Percentiles rank a stretch among this genome's conserved stretches.
phyloP scores from a whole-genome alignment of 768 basidiomycete genomes.

The Amanita pallidorosea region DNA sequence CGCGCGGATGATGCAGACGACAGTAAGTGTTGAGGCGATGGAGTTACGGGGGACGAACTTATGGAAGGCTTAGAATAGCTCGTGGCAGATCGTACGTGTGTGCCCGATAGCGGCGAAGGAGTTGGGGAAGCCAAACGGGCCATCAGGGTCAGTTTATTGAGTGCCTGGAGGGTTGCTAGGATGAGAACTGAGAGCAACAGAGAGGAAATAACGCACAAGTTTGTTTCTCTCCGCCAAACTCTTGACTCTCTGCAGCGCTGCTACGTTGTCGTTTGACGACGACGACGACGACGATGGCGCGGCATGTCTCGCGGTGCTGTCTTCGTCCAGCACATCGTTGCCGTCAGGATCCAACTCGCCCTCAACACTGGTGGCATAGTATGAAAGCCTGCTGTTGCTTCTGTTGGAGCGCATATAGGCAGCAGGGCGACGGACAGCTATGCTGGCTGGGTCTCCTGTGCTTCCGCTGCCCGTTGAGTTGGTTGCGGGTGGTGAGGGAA shows the following conservation, averaged over 20 bases:
- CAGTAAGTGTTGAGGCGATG: slow-evolving; percentile 21
- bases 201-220: slow-evolving; percentile 37
- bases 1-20: slow-evolving; percentile 14
- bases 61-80: slow-evolving; percentile 5
- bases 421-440: slow-evolving; percentile 17
- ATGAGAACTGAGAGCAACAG: slow-evolving; percentile 6
- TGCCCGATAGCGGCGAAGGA: slow-evolving; percentile 22
- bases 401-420: neutral
- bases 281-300: slow-evolving; percentile 2
- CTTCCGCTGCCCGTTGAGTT: slow-evolving; percentile 80
- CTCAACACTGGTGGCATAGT: slow-evolving; percentile 17
- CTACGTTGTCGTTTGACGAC: slow-evolving; percentile 38
- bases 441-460: slow-evolving; percentile 46
- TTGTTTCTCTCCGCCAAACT: slow-evolving; percentile 64
- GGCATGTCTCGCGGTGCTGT: slow-evolving; percentile 42
- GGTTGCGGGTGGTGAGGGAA: slow-evolving; percentile 78
- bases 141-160: slow-evolving; percentile 57
- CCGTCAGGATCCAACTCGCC: slow-evolving; percentile 26
- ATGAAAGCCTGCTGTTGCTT: slow-evolving; percentile 16
- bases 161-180: slow-evolving; percentile 29
- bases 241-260: slow-evolving; percentile 57
- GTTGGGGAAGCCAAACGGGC: slow-evolving; percentile 50
- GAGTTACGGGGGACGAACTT: slow-evolving; percentile 18
- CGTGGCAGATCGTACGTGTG: neutral
- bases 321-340: slow-evolving; percentile 44